Conservation (phyloP, 208 protist genomes). For the Trypanosoma caninum region DNA sequence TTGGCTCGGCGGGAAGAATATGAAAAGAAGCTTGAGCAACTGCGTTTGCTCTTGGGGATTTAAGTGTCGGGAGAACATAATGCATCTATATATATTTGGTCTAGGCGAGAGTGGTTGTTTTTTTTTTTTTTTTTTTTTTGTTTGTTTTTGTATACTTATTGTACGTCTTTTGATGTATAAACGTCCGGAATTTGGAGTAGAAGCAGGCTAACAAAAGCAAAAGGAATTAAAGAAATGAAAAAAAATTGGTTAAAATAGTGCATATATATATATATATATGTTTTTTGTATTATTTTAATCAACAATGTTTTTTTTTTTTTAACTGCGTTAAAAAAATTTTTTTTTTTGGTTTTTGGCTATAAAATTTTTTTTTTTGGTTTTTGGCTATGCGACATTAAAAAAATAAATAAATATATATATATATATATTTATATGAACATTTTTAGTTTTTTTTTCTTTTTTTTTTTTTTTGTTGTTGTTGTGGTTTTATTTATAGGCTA, state of each 20-base stretch:
- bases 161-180: too few species aligned
- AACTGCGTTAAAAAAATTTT: too few species aligned
- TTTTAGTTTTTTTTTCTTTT: conserved; percentile 12
- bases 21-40: conserved; percentile 27
- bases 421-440: conserved; percentile 6
- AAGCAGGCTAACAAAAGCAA: background rate
- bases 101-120: background rate
- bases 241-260: too few species aligned
- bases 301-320: too few species aligned
- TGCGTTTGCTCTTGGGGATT: too few species aligned
- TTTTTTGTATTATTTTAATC: too few species aligned
- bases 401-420: conserved; percentile 3
- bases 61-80: too few species aligned
- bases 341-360: conserved; percentile 1
- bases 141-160: background rate
- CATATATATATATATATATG: too few species aligned
- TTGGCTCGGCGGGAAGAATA: conserved; percentile 28
- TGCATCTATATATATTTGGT: too few species aligned
- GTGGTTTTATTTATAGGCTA: conserved; percentile 4
- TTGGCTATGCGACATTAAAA: background rate
- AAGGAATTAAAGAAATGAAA: background rate
- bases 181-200: too few species aligned
- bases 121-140: conserved; percentile 19
- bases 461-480: conserved; percentile 7
- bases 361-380: background rate